Evolutionary conservation across 345 rosid species (phyloP).

Genomic region (Fremontodendron californicum): DNA sequence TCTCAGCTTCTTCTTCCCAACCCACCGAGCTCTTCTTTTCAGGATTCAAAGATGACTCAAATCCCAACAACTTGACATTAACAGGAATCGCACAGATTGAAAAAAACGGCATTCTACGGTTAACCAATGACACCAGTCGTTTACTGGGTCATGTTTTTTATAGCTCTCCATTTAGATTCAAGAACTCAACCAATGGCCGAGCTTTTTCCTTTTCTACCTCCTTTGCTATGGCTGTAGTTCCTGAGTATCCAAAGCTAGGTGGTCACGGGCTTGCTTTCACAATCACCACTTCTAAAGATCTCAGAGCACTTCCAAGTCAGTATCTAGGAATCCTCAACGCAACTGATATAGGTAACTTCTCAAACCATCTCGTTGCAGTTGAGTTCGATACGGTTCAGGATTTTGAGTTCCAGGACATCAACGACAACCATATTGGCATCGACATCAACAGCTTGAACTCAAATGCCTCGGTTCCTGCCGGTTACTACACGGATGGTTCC

Average conservation of each 20-base stretch:
- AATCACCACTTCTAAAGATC: not conserved
- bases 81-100: not conserved
- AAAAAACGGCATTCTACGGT: not conserved
- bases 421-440: constrained; percentile 1
- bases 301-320: not conserved
- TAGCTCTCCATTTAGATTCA: not conserved
- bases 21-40: not conserved
- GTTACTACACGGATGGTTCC: not conserved
- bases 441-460: not conserved
- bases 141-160: not conserved
- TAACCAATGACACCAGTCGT: not conserved
- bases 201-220: not conserved
- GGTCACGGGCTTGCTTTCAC: not conserved
- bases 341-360: not conserved
- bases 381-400: not conserved
- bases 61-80: not conserved
- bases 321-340: not conserved
- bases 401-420: not conserved
- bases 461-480: not conserved
- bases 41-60: not conserved
- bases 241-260: not conserved
- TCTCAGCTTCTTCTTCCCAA: not conserved
- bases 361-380: not conserved
- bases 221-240: not conserved
- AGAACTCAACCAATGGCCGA: not conserved